Evolutionary conservation across 176 grass and related monocot genomes (phyloP), one percentile per base, ranked within the genome.

Genomic region (Carex myosuroides): DNA sequence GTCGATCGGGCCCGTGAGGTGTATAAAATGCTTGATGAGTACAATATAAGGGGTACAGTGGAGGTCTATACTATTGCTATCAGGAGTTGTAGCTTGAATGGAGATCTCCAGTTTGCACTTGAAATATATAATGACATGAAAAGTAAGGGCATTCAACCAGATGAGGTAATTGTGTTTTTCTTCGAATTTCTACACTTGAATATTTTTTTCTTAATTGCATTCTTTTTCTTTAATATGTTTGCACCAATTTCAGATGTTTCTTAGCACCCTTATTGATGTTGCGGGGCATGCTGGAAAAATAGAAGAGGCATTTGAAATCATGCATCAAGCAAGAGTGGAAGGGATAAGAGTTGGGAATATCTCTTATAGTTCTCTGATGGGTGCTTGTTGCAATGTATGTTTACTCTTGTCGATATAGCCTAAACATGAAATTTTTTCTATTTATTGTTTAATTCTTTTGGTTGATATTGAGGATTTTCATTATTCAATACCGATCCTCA

Each of bases 111-210:
- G 52, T 94, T 93, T 72, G 92, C 92, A 46, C 85, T 98, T 85
- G 87, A 87, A 89, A 98, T 98, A 53, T 98, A 98, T 84, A 91
- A 93, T 87, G 92, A 98, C 85, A 98, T 98, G 95, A 91, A 94
- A 85, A 91, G 76, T 63, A 98, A 94, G 57, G 92, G 91, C 61
- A 89, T 98, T 77, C 86, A 80, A 90, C 91, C 95, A 70, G 95
- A 98, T 85, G 95, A 98, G 95, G 95, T 98, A 81, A 39, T 77
- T 87, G 70, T 87, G 83, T 90, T 46, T 85, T 87, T 54, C 1
- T 65, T 54, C 2, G 8, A 84, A 76, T 55, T 82, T 84, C 76
- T 73, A 81, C 44, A 24, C 60, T 80, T 84, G 50, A 74, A 44
- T 39, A 84, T 41, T 37, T 17, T 41, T 3, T 5, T 48, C n/a